phyloP scores from a whole-genome alignment of 805 yeast species.

The Sugiyamaella marilandica region DNA sequence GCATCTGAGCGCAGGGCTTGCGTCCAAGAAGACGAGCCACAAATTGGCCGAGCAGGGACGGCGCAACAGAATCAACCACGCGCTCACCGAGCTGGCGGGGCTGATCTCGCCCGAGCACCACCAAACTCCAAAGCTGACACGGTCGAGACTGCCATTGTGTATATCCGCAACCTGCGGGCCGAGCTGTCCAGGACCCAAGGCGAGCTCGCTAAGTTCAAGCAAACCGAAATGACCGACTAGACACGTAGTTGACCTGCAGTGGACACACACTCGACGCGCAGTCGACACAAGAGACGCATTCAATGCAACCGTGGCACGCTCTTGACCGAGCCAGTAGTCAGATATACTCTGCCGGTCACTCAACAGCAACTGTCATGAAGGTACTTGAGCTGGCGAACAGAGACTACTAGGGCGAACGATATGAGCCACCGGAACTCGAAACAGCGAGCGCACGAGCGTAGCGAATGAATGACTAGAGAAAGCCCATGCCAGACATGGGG shows the following conservation, averaged over 20 bases:
- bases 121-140: slow-evolving; percentile 93
- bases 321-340: no score
- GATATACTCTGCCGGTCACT: no score
- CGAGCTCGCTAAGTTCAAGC: slow-evolving; percentile 13
- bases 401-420: no score
- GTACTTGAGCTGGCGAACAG: no score
- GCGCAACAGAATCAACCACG: slow-evolving; percentile 84
- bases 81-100: slow-evolving; percentile 67
- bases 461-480: no score
- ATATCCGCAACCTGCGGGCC: slow-evolving; percentile 48
- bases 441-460: neutral
- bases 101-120: slow-evolving; percentile 53
- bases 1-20: slow-evolving; percentile 34
- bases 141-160: slow-evolving; percentile 78
- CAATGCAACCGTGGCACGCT: no score
- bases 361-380: no score
- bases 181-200: slow-evolving; percentile 31
- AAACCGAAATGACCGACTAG: neutral
- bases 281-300: no score
- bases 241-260: no score
- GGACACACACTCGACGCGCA: no score
- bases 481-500: no score
- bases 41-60: slow-evolving; percentile 96
- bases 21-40: slow-evolving; percentile 64
- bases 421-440: no score